phyloP scores from a whole-genome alignment of 495 filamentous ascomycete species.

The Letharia lupina region DNA sequence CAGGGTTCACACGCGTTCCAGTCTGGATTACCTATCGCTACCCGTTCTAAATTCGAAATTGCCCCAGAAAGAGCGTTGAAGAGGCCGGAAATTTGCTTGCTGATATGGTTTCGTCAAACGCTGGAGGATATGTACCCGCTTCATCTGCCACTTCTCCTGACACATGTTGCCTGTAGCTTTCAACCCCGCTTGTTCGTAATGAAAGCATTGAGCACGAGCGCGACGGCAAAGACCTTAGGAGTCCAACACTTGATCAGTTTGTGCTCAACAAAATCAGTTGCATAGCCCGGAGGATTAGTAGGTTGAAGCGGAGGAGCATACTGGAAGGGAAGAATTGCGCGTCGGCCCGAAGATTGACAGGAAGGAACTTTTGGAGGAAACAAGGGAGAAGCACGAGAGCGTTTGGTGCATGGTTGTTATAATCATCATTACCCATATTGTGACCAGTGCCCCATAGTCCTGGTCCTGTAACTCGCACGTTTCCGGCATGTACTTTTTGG shows the following conservation, averaged over 20 bases:
- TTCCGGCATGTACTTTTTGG: background rate
- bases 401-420: background rate
- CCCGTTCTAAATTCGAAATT: too few species aligned
- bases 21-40: too few species aligned
- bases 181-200: background rate
- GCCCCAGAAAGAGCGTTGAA: too few species aligned
- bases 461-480: background rate
- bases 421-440: background rate
- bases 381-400: background rate
- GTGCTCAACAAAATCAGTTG: background rate
- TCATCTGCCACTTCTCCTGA: background rate
- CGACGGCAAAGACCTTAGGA: background rate
- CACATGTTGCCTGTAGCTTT: background rate
- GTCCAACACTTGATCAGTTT: background rate
- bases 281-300: too few species aligned
- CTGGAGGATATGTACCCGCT: too few species aligned
- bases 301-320: background rate
- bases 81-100: too few species aligned
- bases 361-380: background rate
- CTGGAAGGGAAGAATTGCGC: background rate
- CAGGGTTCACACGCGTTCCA: too few species aligned
- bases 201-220: background rate
- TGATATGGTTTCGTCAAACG: too few species aligned
- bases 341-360: background rate
- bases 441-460: background rate